Evolutionary conservation across 331 rosid genomes (phyloP), one percentile per base, ranked within the genome.

Genomic region (Acacia concinna): DNA sequence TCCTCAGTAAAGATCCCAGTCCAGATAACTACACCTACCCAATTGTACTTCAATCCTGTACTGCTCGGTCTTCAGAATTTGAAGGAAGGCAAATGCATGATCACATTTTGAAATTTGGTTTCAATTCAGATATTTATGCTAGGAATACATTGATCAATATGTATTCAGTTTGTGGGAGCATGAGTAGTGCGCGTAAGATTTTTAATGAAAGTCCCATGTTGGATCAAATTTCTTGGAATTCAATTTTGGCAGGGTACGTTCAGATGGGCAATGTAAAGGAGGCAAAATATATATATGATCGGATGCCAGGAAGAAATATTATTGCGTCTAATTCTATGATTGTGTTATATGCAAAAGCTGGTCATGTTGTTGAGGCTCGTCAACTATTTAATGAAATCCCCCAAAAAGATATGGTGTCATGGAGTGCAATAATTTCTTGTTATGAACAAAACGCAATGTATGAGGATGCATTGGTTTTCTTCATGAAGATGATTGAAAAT

Each of bases 281-380:
- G 54, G 94, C 94, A 8, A 80, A 25, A 78, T 40, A 37, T 44
- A 74, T 81, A 35, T 90, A 69, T 60, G 81, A 73, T 31, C 69
- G 35, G 54, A 90, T 90, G 91, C 91, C 86, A 2, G 82, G 54
- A 65, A 84, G 82, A 84, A 84, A 83, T 74, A 84, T 70, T 17
- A 84, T 90, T 68, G 91, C 94, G 79, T 90, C 89, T 8, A 90
- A 86, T 77, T 90, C 94, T 32, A 86, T 90, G 91, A 88, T 90
- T 56, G 89, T 77, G 40, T 74, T 90, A 82, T 84, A 80, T 40
- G 90, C 89, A 11, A 80, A 60, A 73, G 77, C 74, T 57, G 91
- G 91, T 60, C 82, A 57, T 68, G 81, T 86, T 40, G 32, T 4
- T 35, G 87, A 90, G 38, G 91, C 94, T 20, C 18, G 62, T 78